Evolutionary conservation across 805 yeast species (phyloP).

Genomic region (Yamadazyma laniorum): DNA sequence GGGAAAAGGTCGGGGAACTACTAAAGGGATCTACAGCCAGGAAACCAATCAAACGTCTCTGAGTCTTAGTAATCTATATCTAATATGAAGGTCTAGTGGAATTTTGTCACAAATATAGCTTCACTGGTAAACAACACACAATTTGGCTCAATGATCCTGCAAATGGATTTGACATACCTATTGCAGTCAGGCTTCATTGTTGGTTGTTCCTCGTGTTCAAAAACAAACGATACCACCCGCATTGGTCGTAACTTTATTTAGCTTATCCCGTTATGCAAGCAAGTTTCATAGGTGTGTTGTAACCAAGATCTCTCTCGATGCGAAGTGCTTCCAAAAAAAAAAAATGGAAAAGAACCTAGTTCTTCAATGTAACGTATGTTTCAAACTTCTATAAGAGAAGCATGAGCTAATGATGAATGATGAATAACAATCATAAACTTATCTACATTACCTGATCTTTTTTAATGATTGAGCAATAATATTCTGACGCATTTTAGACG

Average conservation of each 20-base stretch:
- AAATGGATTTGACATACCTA: too few species aligned
- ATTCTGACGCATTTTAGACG: not conserved
- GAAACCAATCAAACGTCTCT: too few species aligned
- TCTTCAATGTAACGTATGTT: not conserved
- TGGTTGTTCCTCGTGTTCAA: too few species aligned
- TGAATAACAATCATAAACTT: constrained; percentile 5
- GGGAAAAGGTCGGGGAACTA: too few species aligned
- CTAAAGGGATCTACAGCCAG: too few species aligned
- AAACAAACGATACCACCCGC: too few species aligned
- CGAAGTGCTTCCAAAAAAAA: not conserved
- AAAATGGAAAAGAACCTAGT: not conserved
- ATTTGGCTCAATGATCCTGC: too few species aligned
- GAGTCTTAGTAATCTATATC: too few species aligned
- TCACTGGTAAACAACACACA: too few species aligned
- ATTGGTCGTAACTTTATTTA: not conserved
- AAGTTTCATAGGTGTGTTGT: not conserved
- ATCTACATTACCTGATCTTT: constrained; percentile 9
- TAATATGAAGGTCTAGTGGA: too few species aligned
- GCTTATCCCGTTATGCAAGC: not conserved
- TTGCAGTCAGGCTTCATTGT: too few species aligned
- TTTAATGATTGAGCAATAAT: not conserved
- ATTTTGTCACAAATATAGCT: too few species aligned
- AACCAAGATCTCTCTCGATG: constrained; percentile 1
- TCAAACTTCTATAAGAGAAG: not conserved
- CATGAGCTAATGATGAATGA: not conserved